Conservation (phyloP, 495 filamentous ascomycete genomes). For the Aspergillus leporis region DNA sequence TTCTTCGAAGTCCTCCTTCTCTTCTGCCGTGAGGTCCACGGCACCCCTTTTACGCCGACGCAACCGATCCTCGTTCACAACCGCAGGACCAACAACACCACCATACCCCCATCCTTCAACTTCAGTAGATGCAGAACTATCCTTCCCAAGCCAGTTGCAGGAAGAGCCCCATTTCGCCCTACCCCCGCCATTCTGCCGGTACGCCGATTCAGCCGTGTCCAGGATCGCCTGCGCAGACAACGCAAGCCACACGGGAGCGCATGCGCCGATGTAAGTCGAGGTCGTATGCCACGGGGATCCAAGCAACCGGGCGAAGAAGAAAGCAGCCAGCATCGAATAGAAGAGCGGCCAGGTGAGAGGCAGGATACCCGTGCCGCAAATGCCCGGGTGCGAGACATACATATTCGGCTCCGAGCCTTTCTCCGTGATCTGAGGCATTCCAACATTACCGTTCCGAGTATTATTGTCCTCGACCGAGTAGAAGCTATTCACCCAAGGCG, state of each 20-base stretch:
- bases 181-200: conserved; percentile 47
- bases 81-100: conserved; percentile 58
- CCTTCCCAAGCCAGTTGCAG: conserved; percentile 55
- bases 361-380: conserved; percentile 79
- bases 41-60: conserved; percentile 58
- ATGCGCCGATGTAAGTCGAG: conserved; percentile 73
- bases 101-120: conserved; percentile 84
- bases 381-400: conserved; percentile 83
- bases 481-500: conserved; percentile 55
- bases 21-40: conserved; percentile 61
- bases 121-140: conserved; percentile 67
- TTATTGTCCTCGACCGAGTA: conserved; percentile 35
- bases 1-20: conserved; percentile 69
- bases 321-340: conserved; percentile 61
- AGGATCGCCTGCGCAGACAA: conserved; percentile 66
- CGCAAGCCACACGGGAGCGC: conserved; percentile 74
- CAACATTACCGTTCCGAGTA: not conserved
- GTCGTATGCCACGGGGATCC: conserved; percentile 87
- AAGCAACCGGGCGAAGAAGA: conserved; percentile 73
- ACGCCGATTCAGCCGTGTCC: conserved; percentile 56
- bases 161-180: conserved; percentile 84
- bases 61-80: conserved; percentile 45
- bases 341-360: conserved; percentile 65
- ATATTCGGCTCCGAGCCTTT: conserved; percentile 50
- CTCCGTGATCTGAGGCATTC: not conserved